Conservation (phyloP, 2,329 filamentous ascomycete species). For the Aspergillus aculeatinus region DNA sequence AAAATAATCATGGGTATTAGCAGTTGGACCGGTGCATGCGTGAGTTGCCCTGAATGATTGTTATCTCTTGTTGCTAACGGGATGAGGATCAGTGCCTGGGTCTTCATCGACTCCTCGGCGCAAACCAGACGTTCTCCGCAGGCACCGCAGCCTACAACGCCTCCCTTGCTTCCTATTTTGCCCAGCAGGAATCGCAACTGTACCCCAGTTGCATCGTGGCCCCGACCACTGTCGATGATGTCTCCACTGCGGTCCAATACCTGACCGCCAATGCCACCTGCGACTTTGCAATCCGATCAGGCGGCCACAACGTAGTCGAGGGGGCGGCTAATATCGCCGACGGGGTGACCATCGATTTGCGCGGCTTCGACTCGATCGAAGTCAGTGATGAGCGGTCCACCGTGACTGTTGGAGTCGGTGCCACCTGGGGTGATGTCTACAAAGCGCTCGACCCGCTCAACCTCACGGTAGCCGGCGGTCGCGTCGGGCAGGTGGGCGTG, state of each 20-base stretch:
- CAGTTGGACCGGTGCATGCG: neutral
- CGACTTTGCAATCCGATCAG: constrained; percentile 19
- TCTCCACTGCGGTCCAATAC: constrained; percentile 12
- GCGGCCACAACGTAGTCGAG: constrained; percentile 13
- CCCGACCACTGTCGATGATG: constrained; percentile 19
- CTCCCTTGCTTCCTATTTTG: constrained; percentile 15
- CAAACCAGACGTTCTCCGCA: constrained; percentile 8
- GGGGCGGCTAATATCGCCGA: constrained; percentile 15
- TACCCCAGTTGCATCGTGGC: constrained; percentile 22
- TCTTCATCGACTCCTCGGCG: neutral
- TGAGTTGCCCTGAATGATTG: neutral
- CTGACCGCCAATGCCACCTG: constrained; percentile 4
- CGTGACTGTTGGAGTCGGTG: constrained; percentile 10
- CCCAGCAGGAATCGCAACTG: constrained; percentile 13
- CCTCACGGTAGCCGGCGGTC: constrained; percentile 24
- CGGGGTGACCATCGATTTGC: constrained; percentile 19
- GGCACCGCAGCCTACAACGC: constrained; percentile 3
- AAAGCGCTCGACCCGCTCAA: constrained; percentile 15
- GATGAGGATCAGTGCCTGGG: constrained; percentile 17
- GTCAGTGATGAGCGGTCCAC: constrained; percentile 5
- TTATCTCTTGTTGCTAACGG: neutral
- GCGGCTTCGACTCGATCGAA: constrained; percentile 13
- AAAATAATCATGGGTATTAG: too few species aligned
- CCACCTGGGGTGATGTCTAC: constrained; percentile 19
- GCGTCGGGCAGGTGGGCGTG: constrained; percentile 26